Percentiles rank a stretch among this genome's conserved stretches.
These are phyloP conservation scores for Nicotiana attenuata DNA, from an alignment of 257 asterid species.

Conservation along the genomic window DNA sequence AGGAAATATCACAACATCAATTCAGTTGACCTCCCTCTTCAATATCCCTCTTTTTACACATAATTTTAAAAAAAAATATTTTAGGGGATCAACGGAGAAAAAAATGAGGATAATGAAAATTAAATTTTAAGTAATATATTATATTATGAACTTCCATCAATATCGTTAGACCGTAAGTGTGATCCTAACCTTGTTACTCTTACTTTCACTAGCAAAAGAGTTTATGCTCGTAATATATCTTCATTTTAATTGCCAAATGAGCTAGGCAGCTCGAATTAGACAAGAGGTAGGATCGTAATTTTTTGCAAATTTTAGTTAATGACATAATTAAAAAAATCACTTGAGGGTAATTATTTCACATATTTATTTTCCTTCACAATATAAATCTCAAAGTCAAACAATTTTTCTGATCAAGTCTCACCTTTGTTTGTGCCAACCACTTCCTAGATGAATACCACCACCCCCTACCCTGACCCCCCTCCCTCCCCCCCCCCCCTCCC, in stretches of 20 bases:
- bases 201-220: neutral
- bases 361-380: neutral
- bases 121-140: neutral
- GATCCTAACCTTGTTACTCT: neutral
- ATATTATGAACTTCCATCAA: neutral
- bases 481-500: too few relatives aligned
- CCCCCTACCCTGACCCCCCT: too few relatives aligned
- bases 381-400: neutral
- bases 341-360: neutral
- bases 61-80: neutral
- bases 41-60: neutral
- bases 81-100: too few relatives aligned
- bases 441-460: too few relatives aligned
- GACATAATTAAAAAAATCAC: neutral
- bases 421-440: constrained; percentile 16
- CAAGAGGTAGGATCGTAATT: neutral
- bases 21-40: neutral
- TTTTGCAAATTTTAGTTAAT: neutral
- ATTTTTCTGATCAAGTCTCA: neutral
- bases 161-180: neutral
- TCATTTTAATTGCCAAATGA: neutral
- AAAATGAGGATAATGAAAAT: neutral
- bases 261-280: neutral
- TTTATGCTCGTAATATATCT: neutral
- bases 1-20: neutral